Conservation (phyloP, 768 basidiomycete genomes). For the Rhizopogon roseolus region DNA sequence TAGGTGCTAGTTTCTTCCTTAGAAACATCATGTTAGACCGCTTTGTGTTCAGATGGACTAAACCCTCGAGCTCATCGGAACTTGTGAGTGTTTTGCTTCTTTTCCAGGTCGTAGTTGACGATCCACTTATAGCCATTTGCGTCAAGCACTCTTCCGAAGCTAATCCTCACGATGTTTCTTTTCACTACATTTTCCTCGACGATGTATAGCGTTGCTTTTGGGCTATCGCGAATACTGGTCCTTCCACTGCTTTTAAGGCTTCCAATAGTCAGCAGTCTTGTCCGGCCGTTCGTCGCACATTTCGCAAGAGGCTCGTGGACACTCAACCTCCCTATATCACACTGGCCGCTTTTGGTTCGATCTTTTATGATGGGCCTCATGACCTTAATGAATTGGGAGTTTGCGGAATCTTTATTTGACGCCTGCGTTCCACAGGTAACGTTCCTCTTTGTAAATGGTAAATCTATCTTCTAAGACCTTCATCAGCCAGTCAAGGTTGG, state of each 20-base stretch:
- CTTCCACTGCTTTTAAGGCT: constrained; percentile 51
- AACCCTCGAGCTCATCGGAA: constrained; percentile 6
- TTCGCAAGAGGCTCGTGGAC: constrained; percentile 58
- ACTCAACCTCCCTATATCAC: constrained; percentile 41
- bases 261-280: constrained; percentile 43
- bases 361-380: constrained; percentile 47
- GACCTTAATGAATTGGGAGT: constrained; percentile 60
- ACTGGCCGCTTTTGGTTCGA: constrained; percentile 40
- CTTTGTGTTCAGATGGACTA: constrained; percentile 43
- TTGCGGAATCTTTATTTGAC: constrained; percentile 57
- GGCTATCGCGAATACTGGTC: constrained; percentile 37
- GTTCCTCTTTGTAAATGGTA: constrained; percentile 2
- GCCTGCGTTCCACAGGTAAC: constrained; percentile 50
- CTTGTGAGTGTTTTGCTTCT: constrained; percentile 11
- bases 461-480: neutral
- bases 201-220: constrained; percentile 41
- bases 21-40: constrained; percentile 64
- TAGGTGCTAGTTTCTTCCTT: constrained; percentile 44
- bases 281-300: constrained; percentile 62
- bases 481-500: constrained; percentile 46
- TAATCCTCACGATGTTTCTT: constrained; percentile 34
- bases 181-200: constrained; percentile 35
- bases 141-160: constrained; percentile 12
- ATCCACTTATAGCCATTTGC: constrained; percentile 13
- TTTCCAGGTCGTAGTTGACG: neutral